Percentiles rank a stretch among this genome's conserved stretches.
phyloP scores from a whole-genome alignment of 495 filamentous ascomycete species.

The Bathelium albidoporum region DNA sequence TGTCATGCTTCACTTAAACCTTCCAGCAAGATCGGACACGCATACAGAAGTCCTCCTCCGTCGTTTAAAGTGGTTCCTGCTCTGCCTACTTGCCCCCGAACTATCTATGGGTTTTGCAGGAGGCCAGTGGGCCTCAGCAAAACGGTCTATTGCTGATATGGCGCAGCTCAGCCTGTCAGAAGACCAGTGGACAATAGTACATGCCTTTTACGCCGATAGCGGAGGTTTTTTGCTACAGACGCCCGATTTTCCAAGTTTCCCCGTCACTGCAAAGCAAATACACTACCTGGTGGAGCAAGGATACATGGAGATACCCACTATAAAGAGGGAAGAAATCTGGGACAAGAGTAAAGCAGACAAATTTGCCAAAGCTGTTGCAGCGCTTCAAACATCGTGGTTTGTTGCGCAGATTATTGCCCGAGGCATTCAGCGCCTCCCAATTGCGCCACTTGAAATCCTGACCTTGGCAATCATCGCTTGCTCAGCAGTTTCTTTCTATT shows the following conservation, averaged over 20 bases:
- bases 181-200: conserved; percentile 30
- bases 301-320: conserved; percentile 12
- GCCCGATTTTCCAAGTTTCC: conserved; percentile 21
- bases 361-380: conserved; percentile 13
- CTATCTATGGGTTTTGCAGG: background rate
- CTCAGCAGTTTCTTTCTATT: conserved; percentile 29
- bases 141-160: background rate
- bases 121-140: background rate
- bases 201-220: conserved; percentile 33
- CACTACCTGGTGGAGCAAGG: conserved; percentile 24
- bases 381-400: conserved; percentile 3
- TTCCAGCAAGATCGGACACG: background rate
- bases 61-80: background rate
- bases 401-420: conserved; percentile 17
- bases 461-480: conserved; percentile 30
- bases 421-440: conserved; percentile 16
- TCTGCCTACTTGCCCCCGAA: background rate
- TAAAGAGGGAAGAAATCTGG: conserved; percentile 22
- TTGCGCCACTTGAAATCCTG: conserved; percentile 31
- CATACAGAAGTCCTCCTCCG: background rate
- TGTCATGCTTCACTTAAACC: background rate
- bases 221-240: conserved; percentile 29
- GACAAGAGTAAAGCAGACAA: conserved; percentile 28
- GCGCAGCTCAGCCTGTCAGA: too few relatives aligned
- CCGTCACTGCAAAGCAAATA: conserved; percentile 30